A percentile compares a stretch with the other conserved stretches of the same genome.
phyloP scores from a whole-genome alignment of 75 land plant species.

The Ceratopteris richardii region DNA sequence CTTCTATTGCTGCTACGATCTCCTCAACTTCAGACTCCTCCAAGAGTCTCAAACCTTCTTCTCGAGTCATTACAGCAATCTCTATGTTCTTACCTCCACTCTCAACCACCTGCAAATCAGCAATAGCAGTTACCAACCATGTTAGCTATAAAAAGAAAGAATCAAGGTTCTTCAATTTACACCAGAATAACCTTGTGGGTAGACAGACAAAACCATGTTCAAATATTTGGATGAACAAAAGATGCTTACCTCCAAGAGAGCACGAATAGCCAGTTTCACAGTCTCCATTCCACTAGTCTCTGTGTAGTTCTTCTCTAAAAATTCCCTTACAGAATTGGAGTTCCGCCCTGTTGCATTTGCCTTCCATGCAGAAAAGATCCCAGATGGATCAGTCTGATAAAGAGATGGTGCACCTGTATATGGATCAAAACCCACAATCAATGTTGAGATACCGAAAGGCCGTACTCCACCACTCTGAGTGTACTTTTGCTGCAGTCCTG shows the following conservation, averaged over 20 bases:
- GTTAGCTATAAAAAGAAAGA: too few species aligned
- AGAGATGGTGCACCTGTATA: slow-evolving; percentile 74
- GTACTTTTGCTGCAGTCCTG: slow-evolving; percentile 97
- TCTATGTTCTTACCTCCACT: slow-evolving; percentile 98
- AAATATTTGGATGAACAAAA: too few species aligned
- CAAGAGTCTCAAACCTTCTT: slow-evolving; percentile 63
- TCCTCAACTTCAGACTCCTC: slow-evolving; percentile 89
- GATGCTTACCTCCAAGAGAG: slow-evolving; percentile 75
- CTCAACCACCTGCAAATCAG: slow-evolving; percentile 56
- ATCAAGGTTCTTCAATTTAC: not conserved
- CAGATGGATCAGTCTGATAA: slow-evolving; percentile 98
- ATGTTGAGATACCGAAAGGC: slow-evolving; percentile 94
- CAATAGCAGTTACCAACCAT: too few species aligned
- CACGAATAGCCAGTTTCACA: slow-evolving; percentile 86
- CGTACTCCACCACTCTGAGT: slow-evolving; percentile 97
- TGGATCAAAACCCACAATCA: slow-evolving; percentile 94
- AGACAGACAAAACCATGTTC: too few species aligned
- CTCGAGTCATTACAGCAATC: slow-evolving; percentile 84
- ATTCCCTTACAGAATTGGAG: slow-evolving; percentile 90
- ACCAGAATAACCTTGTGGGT: too few species aligned
- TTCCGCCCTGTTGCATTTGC: slow-evolving; percentile 99
- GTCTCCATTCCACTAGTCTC: slow-evolving; percentile 93
- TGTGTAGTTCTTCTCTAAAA: slow-evolving; percentile 87
- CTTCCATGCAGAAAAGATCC: slow-evolving; percentile 98
- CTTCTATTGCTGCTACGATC: slow-evolving; percentile 89